Conservation (phyloP, 768 basidiomycete genomes). For the Leucocoprinus sp. region DNA sequence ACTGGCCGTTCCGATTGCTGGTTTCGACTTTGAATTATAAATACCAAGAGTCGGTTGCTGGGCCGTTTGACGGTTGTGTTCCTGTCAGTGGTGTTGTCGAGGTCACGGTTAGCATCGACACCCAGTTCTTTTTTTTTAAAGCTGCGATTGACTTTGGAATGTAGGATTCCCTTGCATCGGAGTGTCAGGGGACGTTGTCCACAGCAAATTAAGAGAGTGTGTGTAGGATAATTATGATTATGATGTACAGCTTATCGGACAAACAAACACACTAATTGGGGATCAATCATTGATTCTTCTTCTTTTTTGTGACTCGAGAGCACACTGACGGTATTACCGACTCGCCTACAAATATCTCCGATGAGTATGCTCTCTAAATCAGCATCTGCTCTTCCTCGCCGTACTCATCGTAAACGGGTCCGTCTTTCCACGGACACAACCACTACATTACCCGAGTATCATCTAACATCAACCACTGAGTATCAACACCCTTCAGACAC, state of each 20-base stretch:
- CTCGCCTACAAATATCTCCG: slow-evolving; percentile 3
- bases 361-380: slow-evolving; percentile 17
- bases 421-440: slow-evolving; percentile 62
- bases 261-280: slow-evolving; percentile 1
- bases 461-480: slow-evolving; percentile 15
- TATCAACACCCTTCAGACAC: not conserved
- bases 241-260: not conserved
- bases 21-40: slow-evolving; percentile 19
- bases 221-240: not conserved
- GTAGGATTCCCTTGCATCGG: not conserved
- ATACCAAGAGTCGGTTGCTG: slow-evolving; percentile 41
- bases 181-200: not conserved
- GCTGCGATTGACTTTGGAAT: not conserved
- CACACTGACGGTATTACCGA: no score
- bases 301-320: no score
- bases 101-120: not conserved
- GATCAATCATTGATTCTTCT: slow-evolving; percentile 9
- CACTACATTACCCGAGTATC: slow-evolving; percentile 58
- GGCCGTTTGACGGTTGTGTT: slow-evolving; percentile 37
- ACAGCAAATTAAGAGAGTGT: not conserved
- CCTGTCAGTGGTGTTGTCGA: not conserved
- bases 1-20: slow-evolving; percentile 38
- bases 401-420: slow-evolving; percentile 46
- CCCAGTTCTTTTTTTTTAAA: not conserved
- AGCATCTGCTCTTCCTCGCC: slow-evolving; percentile 18